These are phyloP conservation scores for Gaeumannomyces sp. DNA, from an alignment of 2,329 filamentous ascomycete genomes.

Conservation along the genomic window DNA sequence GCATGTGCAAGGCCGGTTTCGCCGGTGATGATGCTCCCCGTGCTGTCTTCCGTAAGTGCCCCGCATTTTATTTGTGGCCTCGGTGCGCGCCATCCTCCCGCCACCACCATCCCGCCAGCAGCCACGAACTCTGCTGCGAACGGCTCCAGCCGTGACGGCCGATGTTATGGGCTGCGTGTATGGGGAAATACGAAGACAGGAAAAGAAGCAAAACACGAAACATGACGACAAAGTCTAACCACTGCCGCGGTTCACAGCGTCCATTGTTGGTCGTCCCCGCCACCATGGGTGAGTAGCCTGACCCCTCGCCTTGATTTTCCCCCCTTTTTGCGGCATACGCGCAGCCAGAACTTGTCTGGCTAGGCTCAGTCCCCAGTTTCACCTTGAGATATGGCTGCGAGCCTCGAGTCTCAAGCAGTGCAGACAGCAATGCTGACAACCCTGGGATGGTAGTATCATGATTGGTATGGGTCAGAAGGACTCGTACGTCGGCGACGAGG, in stretches of 20 bases:
- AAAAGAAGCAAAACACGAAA: neutral
- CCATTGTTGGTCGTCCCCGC: conserved; percentile 98
- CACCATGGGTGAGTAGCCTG: conserved; percentile 86
- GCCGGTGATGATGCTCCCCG: conserved; percentile 99
- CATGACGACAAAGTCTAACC: conserved; percentile 15
- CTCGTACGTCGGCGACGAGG: conserved; percentile 99
- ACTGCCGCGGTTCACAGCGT: conserved; percentile 54
- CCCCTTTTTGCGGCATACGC: neutral
- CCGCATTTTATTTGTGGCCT: conserved; percentile 13
- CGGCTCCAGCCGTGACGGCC: too few relatives aligned
- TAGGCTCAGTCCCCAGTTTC: neutral
- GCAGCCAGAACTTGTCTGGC: neutral
- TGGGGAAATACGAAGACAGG: neutral
- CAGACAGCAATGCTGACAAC: conserved; percentile 22
- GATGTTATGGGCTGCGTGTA: neutral
- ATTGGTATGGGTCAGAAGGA: conserved; percentile 99
- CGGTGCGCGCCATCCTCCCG: neutral
- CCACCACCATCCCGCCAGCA: conserved; percentile 2
- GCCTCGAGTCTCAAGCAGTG: neutral
- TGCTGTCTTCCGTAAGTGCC: conserved; percentile 98
- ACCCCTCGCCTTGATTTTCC: neutral
- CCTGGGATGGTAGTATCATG: conserved; percentile 73
- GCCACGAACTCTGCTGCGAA: neutral
- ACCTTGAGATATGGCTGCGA: neutral
- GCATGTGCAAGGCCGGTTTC: conserved; percentile 99